phyloP scores from a whole-genome alignment of 2,329 filamentous ascomycete species.

The Raffaelea albimanens region DNA sequence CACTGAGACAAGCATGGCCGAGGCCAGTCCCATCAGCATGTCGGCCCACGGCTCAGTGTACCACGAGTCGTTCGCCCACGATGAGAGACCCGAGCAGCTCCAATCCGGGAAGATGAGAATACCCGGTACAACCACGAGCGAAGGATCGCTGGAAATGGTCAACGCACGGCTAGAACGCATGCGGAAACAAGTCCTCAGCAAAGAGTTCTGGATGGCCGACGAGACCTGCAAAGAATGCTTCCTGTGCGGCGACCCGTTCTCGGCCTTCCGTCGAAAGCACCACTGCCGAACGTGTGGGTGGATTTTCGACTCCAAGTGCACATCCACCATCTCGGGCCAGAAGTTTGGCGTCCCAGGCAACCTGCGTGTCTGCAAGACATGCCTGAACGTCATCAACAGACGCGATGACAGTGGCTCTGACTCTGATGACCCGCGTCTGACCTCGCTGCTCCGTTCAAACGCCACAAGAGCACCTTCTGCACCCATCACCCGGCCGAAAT shows the following conservation, averaged over 20 bases:
- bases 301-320: constrained; percentile 96
- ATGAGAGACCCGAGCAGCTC: constrained; percentile 33
- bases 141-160: constrained; percentile 48
- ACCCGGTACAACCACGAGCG: constrained; percentile 45
- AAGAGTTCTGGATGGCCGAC: constrained; percentile 98
- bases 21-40: constrained; percentile 47
- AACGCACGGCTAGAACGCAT: constrained; percentile 59
- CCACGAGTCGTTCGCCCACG: constrained; percentile 45
- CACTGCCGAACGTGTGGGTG: constrained; percentile 96
- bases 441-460: constrained; percentile 50
- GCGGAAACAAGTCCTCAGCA: constrained; percentile 79
- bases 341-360: constrained; percentile 80
- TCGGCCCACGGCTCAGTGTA: constrained; percentile 49
- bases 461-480: constrained; percentile 33
- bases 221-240: constrained; percentile 98
- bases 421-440: constrained; percentile 65
- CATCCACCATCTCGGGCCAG: constrained; percentile 76
- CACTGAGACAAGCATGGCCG: constrained; percentile 45
- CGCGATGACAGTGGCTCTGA: constrained; percentile 83
- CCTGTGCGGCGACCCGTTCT: constrained; percentile 80
- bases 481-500: constrained; percentile 22
- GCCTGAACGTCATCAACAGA: constrained; percentile 81
- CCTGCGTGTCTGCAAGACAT: constrained; percentile 85
- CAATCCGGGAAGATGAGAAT: constrained; percentile 39
- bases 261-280: constrained; percentile 90